A percentile compares a stretch with the other conserved stretches of the same genome.
phyloP scores from a whole-genome alignment of 2,329 filamentous ascomycete species.

The Aphanocladium album region DNA sequence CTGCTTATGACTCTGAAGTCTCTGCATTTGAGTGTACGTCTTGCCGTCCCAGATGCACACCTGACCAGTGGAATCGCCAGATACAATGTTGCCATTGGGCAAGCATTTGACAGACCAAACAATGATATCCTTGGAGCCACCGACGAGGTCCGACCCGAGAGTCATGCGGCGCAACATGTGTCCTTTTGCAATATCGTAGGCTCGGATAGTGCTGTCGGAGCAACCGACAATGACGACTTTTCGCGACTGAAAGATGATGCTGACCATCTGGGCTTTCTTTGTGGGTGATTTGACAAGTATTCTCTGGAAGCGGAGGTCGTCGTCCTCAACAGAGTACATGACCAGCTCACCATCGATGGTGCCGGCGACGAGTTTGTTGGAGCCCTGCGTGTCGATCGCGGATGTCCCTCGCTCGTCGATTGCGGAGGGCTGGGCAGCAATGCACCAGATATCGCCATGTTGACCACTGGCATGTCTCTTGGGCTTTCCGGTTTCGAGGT shows the following conservation, averaged over 20 bases:
- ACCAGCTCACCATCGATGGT: slow-evolving; percentile 89
- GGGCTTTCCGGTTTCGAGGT: slow-evolving; percentile 72
- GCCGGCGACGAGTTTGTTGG: slow-evolving; percentile 69
- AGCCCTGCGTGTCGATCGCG: slow-evolving; percentile 29
- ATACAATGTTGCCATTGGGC: slow-evolving; percentile 83
- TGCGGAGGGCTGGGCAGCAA: slow-evolving; percentile 73
- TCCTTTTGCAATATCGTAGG: slow-evolving; percentile 80
- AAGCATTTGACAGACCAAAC: slow-evolving; percentile 92
- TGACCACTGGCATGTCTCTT: slow-evolving; percentile 83
- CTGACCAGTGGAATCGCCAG: slow-evolving; percentile 91
- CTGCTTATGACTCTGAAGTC: slow-evolving; percentile 80
- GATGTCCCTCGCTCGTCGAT: slow-evolving; percentile 21
- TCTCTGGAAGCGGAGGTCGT: slow-evolving; percentile 74
- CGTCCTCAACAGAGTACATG: slow-evolving; percentile 79
- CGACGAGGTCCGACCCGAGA: slow-evolving; percentile 70
- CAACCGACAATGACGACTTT: slow-evolving; percentile 83
- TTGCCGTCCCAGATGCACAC: slow-evolving; percentile 91
- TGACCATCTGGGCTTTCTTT: slow-evolving; percentile 85
- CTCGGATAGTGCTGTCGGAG: slow-evolving; percentile 91
- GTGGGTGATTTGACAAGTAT: slow-evolving; percentile 70
- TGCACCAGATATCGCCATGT: slow-evolving; percentile 95
- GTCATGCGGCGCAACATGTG: slow-evolving; percentile 76
- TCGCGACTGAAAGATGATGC: slow-evolving; percentile 82
- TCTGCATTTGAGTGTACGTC: slow-evolving; percentile 82
- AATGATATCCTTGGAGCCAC: slow-evolving; percentile 77